Conservation (phyloP, 2,329 filamentous ascomycete species). For the Fusarium circinatum region DNA sequence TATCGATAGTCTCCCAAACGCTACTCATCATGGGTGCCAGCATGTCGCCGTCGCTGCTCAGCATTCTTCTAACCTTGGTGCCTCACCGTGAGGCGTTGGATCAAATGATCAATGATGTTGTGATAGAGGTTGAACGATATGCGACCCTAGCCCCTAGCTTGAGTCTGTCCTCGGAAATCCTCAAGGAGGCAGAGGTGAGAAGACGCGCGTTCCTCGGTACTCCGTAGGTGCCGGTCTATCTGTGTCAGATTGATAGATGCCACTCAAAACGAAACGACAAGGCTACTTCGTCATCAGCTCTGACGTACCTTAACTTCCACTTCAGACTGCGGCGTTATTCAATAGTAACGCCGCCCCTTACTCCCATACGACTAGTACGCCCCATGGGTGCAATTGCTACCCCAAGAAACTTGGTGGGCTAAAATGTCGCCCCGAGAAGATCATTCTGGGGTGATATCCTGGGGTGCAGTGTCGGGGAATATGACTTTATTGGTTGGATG, state of each 20-base stretch:
- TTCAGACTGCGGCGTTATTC: not conserved
- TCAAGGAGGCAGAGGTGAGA: conserved; percentile 80
- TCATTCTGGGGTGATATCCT: conserved; percentile 20
- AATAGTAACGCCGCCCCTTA: not conserved
- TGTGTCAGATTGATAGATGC: not conserved
- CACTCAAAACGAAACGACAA: not conserved
- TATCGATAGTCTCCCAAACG: conserved; percentile 85
- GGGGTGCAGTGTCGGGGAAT: conserved; percentile 17
- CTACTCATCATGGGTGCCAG: conserved; percentile 86
- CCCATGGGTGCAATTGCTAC: not conserved
- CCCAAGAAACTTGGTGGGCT: conserved; percentile 2
- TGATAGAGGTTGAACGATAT: conserved; percentile 79
- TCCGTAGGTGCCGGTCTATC: conserved; percentile 38
- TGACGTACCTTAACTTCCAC: not conserved
- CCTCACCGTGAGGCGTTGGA: conserved; percentile 72
- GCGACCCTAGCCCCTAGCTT: conserved; percentile 80
- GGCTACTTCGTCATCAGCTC: not conserved
- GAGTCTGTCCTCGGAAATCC: conserved; percentile 79
- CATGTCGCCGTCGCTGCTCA: conserved; percentile 78
- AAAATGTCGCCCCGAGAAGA: conserved; percentile 11
- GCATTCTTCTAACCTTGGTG: conserved; percentile 68
- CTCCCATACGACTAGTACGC: not conserved
- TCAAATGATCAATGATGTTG: conserved; percentile 80
- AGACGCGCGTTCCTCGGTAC: conserved; percentile 70
- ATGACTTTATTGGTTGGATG: conserved; percentile 29